Evolutionary conservation across 129 eudicot species (phyloP), one percentile per base, ranked within the genome.

Genomic region (Arctium lappa): DNA sequence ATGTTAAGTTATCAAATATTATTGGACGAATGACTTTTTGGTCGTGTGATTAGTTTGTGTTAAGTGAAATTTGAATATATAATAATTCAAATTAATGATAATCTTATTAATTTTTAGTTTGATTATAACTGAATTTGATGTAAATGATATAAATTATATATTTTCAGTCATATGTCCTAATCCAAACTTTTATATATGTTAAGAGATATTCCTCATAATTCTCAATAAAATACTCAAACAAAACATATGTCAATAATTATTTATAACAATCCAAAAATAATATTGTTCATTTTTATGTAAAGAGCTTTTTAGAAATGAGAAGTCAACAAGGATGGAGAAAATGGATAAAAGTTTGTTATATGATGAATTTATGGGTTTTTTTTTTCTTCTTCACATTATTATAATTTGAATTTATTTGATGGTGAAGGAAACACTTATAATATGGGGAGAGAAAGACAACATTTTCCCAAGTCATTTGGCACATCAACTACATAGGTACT

Each of bases 361-460:
- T 12, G 10, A 73, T 73, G 30, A 33, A 38, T 36, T 73, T 56
- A 56, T 56, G 27, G 27, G 22, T 56, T 15, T 56, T 13, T 15
- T 16, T 53, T 15, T 53, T 15, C 3, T 16, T 53, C 15, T 53
- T 15, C 3, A 16, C 10, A 60, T 60, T 5, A 60, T 60, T n/a
- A n/a, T 60, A 60, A 60, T n/a, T n/a, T 60, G 2, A 16, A 32
- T 32, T 38, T 33, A 11, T 71, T 50, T 56, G 53, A 8, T 69
- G 48, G 69, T 85, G 84, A 75, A 94, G 98, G 94, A 94, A 81
- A 90, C 91, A 69, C 83, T 94, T 75, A 88, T 94, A 68, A 74
- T 91, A 31, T 91, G 94, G 97, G 98, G 97, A 12, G 97, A 94
- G 3, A 85, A 88, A 72, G 98, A 94, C 91, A 87, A 79, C 10